These are phyloP conservation scores for Silene latifolia DNA, from an alignment of 148 eudicot species.

Conservation along the genomic window DNA sequence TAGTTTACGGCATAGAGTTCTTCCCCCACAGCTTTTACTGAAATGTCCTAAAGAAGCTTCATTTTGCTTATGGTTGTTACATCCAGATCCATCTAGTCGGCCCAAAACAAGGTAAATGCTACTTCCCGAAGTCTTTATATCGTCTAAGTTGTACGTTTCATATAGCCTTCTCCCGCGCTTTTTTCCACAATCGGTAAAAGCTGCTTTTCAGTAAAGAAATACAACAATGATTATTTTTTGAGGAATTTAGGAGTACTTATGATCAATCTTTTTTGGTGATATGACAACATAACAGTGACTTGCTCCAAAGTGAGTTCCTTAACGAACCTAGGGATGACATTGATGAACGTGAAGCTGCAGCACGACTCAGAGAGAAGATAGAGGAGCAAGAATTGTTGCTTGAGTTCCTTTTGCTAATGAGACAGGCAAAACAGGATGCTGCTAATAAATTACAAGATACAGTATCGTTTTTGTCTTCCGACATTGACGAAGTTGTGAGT, in stretches of 20 bases:
- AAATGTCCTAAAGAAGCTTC: slow-evolving; percentile 99
- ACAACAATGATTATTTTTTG: not conserved
- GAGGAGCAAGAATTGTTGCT: slow-evolving; percentile 85
- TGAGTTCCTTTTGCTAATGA: slow-evolving; percentile 61
- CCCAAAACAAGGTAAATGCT: slow-evolving; percentile 70
- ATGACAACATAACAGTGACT: slow-evolving; percentile 49
- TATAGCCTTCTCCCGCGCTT: not conserved
- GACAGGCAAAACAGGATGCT: slow-evolving; percentile 71
- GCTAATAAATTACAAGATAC: slow-evolving; percentile 59
- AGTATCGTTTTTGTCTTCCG: slow-evolving; percentile 72
- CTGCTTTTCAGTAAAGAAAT: no score
- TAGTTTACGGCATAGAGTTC: slow-evolving; percentile 88
- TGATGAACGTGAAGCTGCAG: slow-evolving; percentile 78
- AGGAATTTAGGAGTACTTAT: not conserved
- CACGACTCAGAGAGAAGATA: slow-evolving; percentile 73
- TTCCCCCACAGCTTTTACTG: slow-evolving; percentile 84
- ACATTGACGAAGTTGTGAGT: slow-evolving; percentile 65
- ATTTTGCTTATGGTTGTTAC: slow-evolving; percentile 93
- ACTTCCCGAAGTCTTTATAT: not conserved
- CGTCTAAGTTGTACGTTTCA: not conserved
- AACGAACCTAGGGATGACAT: slow-evolving; percentile 64
- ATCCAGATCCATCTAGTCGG: slow-evolving; percentile 82
- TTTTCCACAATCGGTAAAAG: not conserved
- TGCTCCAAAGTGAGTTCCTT: slow-evolving; percentile 86
- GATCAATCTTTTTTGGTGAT: slow-evolving; percentile 1